Evolutionary conservation across 805 yeast species (phyloP).

Genomic region (Teunomyces aglyptinius): DNA sequence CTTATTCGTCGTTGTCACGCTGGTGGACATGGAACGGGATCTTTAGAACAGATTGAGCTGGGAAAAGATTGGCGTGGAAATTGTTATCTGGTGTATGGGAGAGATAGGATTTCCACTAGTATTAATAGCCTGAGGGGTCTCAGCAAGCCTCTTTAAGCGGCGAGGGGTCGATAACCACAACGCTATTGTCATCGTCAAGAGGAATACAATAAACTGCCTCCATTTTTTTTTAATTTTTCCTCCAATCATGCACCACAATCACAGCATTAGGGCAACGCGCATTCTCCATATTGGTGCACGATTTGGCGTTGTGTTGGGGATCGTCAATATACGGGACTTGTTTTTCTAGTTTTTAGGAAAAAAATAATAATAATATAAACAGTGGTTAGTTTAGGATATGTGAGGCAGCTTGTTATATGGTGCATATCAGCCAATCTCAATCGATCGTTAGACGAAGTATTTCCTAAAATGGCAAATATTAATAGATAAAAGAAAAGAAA

Average conservation of each 20-base stretch:
- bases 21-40: conserved; percentile 2
- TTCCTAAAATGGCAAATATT: neutral
- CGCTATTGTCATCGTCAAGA: conserved; percentile 1
- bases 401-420: neutral
- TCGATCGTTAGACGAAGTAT: neutral
- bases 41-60: too few species aligned
- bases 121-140: neutral
- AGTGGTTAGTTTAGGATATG: neutral
- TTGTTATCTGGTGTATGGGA: too few species aligned
- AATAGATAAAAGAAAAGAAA: neutral
- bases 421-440: neutral
- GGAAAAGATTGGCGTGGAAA: too few species aligned
- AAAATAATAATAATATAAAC: neutral
- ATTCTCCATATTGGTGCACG: neutral
- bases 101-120: too few species aligned
- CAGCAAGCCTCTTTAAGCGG: neutral
- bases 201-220: neutral
- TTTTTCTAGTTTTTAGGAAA: neutral
- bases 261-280: neutral
- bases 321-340: neutral
- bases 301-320: neutral
- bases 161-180: neutral
- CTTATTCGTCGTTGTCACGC: conserved; percentile 13
- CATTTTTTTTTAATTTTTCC: neutral
- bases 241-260: neutral